Evolutionary conservation across 179 eudicot genomes (phyloP).

Genomic region (Beta corolliflora): DNA sequence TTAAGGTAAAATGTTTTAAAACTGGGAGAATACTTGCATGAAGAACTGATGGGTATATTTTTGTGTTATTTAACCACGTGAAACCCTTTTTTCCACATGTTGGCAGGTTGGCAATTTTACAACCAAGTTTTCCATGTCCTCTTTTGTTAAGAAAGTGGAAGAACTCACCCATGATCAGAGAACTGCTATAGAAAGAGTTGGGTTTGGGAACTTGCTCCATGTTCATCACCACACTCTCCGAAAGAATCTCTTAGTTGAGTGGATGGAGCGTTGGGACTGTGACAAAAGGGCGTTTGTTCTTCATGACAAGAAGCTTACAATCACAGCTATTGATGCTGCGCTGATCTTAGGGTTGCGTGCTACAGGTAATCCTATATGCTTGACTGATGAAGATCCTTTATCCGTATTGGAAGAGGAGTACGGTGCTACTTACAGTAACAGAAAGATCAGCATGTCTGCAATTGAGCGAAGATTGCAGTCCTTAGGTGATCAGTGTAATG

Average conservation of each 20-base stretch:
- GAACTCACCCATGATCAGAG: constrained; percentile 50
- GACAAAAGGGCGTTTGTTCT: constrained; percentile 52
- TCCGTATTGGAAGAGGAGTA: constrained; percentile 48
- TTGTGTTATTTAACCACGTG: background rate
- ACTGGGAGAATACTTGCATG: background rate
- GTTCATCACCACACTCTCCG: constrained; percentile 47
- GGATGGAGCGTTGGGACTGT: constrained; percentile 64
- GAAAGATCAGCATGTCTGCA: constrained; percentile 41
- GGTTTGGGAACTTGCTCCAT: constrained; percentile 56
- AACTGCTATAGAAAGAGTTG: constrained; percentile 45
- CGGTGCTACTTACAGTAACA: constrained; percentile 44
- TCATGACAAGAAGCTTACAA: constrained; percentile 41
- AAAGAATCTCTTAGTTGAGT: constrained; percentile 50
- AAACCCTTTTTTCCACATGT: background rate
- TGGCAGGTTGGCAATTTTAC: constrained; percentile 53
- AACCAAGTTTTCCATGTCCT: constrained; percentile 56
- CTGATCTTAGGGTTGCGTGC: constrained; percentile 59
- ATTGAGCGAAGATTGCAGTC: constrained; percentile 54
- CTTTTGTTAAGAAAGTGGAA: constrained; percentile 51
- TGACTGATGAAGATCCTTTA: constrained; percentile 38
- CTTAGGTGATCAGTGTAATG: constrained; percentile 40
- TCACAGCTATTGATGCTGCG: constrained; percentile 52
- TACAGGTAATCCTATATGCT: constrained; percentile 42
- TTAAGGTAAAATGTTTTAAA: background rate
- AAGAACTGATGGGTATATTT: background rate